Evolutionary conservation across 2,329 filamentous ascomycete species (phyloP).

Genomic region (Epichloe scottii): DNA sequence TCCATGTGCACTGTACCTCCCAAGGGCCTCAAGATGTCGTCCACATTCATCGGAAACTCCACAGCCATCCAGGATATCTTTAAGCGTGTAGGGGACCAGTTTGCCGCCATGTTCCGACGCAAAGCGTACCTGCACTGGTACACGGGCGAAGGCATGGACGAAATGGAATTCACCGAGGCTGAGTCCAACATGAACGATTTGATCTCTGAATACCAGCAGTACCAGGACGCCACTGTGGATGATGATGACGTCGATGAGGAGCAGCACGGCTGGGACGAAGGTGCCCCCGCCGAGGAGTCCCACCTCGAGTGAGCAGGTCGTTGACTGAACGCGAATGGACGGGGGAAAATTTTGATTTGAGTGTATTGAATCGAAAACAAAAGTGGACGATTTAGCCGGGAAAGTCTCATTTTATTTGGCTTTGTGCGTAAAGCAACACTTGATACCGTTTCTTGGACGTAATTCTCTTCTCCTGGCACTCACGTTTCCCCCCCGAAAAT

Average conservation of each 20-base stretch:
- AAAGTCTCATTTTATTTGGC: background rate
- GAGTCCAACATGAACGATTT: slow-evolving; percentile 99
- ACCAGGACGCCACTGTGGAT: slow-evolving; percentile 95
- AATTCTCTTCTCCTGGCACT: background rate
- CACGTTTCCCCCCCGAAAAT: background rate
- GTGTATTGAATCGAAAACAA: background rate
- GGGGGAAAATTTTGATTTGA: no score
- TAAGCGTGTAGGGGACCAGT: slow-evolving; percentile 99
- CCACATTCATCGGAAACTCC: slow-evolving; percentile 97
- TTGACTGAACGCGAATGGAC: background rate
- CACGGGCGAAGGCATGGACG: slow-evolving; percentile 99
- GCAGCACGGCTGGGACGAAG: slow-evolving; percentile 46
- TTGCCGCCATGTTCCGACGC: slow-evolving; percentile 98
- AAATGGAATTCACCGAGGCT: slow-evolving; percentile 99
- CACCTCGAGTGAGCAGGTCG: background rate
- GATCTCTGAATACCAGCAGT: slow-evolving; percentile 98
- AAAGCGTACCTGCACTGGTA: slow-evolving; percentile 99
- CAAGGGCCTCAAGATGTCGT: slow-evolving; percentile 95
- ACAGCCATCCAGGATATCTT: slow-evolving; percentile 99
- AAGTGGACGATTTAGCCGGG: background rate
- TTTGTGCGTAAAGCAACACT: background rate
- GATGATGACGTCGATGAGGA: slow-evolving; percentile 96
- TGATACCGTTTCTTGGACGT: background rate
- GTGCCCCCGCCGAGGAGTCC: slow-evolving; percentile 54
- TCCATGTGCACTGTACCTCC: slow-evolving; percentile 97